phyloP scores from a whole-genome alignment of 1,284 basidiomycete species.

The Meira miltonrushii region DNA sequence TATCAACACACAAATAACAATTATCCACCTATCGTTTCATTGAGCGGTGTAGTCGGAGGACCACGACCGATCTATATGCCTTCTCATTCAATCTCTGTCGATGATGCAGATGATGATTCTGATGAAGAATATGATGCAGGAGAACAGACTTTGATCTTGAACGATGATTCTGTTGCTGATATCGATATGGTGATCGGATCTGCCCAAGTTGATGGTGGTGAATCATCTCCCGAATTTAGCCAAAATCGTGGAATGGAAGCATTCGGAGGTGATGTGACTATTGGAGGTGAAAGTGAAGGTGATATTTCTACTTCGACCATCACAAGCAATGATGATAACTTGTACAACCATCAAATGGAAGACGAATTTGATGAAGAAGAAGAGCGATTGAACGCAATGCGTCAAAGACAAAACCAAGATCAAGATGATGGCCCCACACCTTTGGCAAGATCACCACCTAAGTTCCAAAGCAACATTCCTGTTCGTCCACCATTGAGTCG shows the following conservation, averaged over 20 bases:
- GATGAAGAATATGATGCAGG: slow-evolving; percentile 19
- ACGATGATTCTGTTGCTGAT: slow-evolving; percentile 44
- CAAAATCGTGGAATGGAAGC: not conserved
- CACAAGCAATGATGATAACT: slow-evolving; percentile 9
- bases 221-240: slow-evolving; percentile 9
- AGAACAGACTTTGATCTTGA: slow-evolving; percentile 26
- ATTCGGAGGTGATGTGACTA: no score
- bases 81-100: slow-evolving; percentile 27
- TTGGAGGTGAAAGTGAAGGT: not conserved
- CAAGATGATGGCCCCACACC: slow-evolving; percentile 8
- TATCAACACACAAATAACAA: slow-evolving; percentile 20
- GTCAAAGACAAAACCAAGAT: slow-evolving; percentile 1
- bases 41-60: no score
- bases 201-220: slow-evolving; percentile 22
- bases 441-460: slow-evolving; percentile 10
- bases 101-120: slow-evolving; percentile 32
- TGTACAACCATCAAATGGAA: slow-evolving; percentile 14
- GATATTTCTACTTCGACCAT: slow-evolving; percentile 4
- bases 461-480: not conserved
- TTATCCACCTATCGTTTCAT: slow-evolving; percentile 14
- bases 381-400: not conserved
- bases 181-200: slow-evolving; percentile 43
- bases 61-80: slow-evolving; percentile 11
- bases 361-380: slow-evolving; percentile 14
- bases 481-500: not conserved